Percentiles rank a stretch among this genome's conserved stretches.
Conservation (phyloP, 1,284 basidiomycete species). For the Erythrobasidium hasegawianum region DNA sequence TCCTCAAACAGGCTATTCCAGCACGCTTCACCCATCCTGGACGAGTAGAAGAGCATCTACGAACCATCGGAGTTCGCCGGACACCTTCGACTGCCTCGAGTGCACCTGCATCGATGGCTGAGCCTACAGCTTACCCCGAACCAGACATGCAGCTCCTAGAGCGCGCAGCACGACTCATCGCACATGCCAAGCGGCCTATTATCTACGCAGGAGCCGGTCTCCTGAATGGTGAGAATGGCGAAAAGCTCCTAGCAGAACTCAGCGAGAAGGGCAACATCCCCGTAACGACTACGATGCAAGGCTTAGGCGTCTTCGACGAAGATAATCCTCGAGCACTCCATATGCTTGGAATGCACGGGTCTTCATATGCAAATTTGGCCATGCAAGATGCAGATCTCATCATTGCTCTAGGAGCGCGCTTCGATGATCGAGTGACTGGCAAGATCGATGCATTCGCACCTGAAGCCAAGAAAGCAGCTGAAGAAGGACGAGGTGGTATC, state of each 20-base stretch:
- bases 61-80: slow-evolving; percentile 20
- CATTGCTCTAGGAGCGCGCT: slow-evolving; percentile 91
- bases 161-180: slow-evolving; percentile 85
- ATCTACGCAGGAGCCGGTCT: slow-evolving; percentile 94
- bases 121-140: slow-evolving; percentile 29
- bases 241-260: slow-evolving; percentile 75
- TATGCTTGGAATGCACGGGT: slow-evolving; percentile 99
- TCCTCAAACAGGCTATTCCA: slow-evolving; percentile 80
- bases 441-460: slow-evolving; percentile 88
- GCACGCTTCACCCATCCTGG: slow-evolving; percentile 85
- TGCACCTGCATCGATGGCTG: slow-evolving; percentile 14
- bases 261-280: slow-evolving; percentile 86
- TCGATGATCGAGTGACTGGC: slow-evolving; percentile 97
- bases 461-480: slow-evolving; percentile 78
- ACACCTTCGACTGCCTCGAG: slow-evolving; percentile 14
- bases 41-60: slow-evolving; percentile 33
- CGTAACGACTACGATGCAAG: slow-evolving; percentile 93
- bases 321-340: slow-evolving; percentile 75
- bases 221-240: slow-evolving; percentile 75
- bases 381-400: slow-evolving; percentile 97
- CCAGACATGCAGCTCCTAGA: slow-evolving; percentile 65
- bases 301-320: slow-evolving; percentile 94
- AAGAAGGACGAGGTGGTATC: slow-evolving; percentile 84
- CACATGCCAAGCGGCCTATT: slow-evolving; percentile 82
- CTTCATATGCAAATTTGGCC: slow-evolving; percentile 93